A percentile compares a stretch with the other conserved stretches of the same genome.
These are phyloP conservation scores for Aspergillus fumigatiaffinis DNA, from an alignment of 2,329 filamentous ascomycete genomes.

Conservation along the genomic window DNA sequence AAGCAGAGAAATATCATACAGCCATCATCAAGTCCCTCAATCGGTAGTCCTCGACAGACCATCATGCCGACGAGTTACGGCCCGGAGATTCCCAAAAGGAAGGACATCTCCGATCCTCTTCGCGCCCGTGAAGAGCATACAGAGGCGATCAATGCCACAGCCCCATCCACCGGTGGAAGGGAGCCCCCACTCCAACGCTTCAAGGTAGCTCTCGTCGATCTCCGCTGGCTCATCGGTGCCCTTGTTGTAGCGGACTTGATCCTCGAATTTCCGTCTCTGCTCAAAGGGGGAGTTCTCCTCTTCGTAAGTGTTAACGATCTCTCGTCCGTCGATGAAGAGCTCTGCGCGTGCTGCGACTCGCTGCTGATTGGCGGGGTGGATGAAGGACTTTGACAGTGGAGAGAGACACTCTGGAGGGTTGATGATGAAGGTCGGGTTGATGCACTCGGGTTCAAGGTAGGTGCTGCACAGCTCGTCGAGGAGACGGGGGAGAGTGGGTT, in stretches of 20 bases:
- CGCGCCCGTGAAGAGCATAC: slow-evolving; percentile 82
- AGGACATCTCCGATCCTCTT: slow-evolving; percentile 80
- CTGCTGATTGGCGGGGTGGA: slow-evolving; percentile 65
- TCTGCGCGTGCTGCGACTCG: slow-evolving; percentile 76
- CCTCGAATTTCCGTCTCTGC: slow-evolving; percentile 77
- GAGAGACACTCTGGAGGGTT: slow-evolving; percentile 89
- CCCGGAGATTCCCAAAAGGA: slow-evolving; percentile 77
- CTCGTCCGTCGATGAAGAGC: slow-evolving; percentile 73
- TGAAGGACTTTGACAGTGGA: slow-evolving; percentile 82
- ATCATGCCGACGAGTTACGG: slow-evolving; percentile 33
- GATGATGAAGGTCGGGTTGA: slow-evolving; percentile 74
- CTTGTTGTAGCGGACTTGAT: slow-evolving; percentile 49
- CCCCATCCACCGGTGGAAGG: slow-evolving; percentile 98
- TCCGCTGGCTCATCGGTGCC: slow-evolving; percentile 48
- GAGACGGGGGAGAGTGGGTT: slow-evolving; percentile 61
- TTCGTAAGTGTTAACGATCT: slow-evolving; percentile 95
- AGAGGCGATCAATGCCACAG: slow-evolving; percentile 82
- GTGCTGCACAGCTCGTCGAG: slow-evolving; percentile 74
- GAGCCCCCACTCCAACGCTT: slow-evolving; percentile 79
- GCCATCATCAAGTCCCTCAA: neutral
- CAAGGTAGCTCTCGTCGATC: slow-evolving; percentile 76
- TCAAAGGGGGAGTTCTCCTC: slow-evolving; percentile 92
- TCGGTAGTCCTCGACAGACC: neutral
- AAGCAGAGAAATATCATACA: neutral
- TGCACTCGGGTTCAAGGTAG: slow-evolving; percentile 75